These are phyloP conservation scores for Chrysoporthe deuterocubensis DNA, from an alignment of 2,329 filamentous ascomycete genomes.

Conservation along the genomic window DNA sequence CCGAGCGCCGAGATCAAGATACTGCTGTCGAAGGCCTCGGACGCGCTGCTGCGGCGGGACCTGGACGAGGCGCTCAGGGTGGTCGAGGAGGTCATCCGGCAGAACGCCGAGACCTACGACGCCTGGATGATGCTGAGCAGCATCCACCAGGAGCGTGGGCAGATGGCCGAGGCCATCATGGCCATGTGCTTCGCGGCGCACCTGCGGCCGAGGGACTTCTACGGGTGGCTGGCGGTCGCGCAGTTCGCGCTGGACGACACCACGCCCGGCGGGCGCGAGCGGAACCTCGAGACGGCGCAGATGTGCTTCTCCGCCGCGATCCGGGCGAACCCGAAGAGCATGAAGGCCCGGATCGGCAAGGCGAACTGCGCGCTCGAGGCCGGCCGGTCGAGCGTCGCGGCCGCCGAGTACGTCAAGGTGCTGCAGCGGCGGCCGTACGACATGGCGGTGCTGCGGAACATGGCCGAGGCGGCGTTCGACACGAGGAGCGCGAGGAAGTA, in stretches of 20 bases:
- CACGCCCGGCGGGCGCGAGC: conserved; percentile 51
- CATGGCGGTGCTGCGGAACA: conserved; percentile 57
- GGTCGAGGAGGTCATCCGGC: conserved; percentile 66
- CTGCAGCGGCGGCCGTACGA: conserved; percentile 58
- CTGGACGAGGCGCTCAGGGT: conserved; percentile 63
- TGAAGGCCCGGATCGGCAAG: conserved; percentile 63
- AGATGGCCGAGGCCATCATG: conserved; percentile 60
- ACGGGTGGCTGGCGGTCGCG: conserved; percentile 63
- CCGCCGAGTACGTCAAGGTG: conserved; percentile 60
- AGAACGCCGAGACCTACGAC: conserved; percentile 69
- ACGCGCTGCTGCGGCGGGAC: conserved; percentile 63
- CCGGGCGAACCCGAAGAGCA: conserved; percentile 58
- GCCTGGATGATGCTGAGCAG: conserved; percentile 67
- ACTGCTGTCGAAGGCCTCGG: conserved; percentile 67
- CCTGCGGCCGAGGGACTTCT: conserved; percentile 62
- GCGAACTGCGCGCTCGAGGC: conserved; percentile 61
- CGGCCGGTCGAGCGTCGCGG: conserved; percentile 57
- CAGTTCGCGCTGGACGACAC: conserved; percentile 56
- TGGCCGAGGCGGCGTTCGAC: conserved; percentile 62
- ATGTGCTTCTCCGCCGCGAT: conserved; percentile 65
- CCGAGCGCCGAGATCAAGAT: conserved; percentile 73
- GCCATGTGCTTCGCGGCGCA: conserved; percentile 66
- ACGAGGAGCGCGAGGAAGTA: conserved; percentile 49
- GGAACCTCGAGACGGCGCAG: conserved; percentile 57
- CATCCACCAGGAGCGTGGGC: conserved; percentile 64